Base-by-base conservation (phyloP, 441 rosid species). In the Aleurites moluccanus region DNA sequence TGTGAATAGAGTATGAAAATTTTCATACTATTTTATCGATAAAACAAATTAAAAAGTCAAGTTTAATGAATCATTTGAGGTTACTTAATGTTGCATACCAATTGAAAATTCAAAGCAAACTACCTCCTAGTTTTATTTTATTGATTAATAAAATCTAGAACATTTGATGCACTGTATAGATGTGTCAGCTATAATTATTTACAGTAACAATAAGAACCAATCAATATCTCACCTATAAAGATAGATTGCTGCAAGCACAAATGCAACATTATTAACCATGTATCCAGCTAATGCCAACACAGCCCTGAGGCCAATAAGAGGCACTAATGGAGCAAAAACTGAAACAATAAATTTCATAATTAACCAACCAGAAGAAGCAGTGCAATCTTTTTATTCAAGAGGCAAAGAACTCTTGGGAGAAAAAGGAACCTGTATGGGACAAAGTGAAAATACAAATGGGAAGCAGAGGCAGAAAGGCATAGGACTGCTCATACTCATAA, bases 401-500 rank as follows among this genome's bases (percentile, higher is more conserved):
- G 25, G 25, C 68, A 30, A 1, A n/a, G 44, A 27, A n/a, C 53
- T 56, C 28, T 50, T 5, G n/a, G 52, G 27, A 18, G 45, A 28
- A 38, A 4, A 45, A 53, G 33, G 55, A 23, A 92, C 97, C 95
- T 85, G 98, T 79, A 50, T 81, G 92, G 11, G 95, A 81, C 35
- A 91, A 70, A 65, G 87, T 5, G 30, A 80, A 79, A 49, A 91
- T 89, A 84, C 80, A 83, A 61, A 84, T 64, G 2, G 98, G 99
- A 65, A 95, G 91, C n/a, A 93, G 83, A 45, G 99, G 98, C 67
- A 88, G 82, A 88, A 95, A 95, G 56, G 98, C 98, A 57, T 86
- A 95, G 47, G 83, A 76, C 88, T 93, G 99, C 85, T 93, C 99
- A 64, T 93, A 91, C 87, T 95, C 97, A 64, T 91, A 95, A 2